phyloP scores from a whole-genome alignment of 2,329 filamentous ascomycete genomes.

The Knufia fluminis region DNA sequence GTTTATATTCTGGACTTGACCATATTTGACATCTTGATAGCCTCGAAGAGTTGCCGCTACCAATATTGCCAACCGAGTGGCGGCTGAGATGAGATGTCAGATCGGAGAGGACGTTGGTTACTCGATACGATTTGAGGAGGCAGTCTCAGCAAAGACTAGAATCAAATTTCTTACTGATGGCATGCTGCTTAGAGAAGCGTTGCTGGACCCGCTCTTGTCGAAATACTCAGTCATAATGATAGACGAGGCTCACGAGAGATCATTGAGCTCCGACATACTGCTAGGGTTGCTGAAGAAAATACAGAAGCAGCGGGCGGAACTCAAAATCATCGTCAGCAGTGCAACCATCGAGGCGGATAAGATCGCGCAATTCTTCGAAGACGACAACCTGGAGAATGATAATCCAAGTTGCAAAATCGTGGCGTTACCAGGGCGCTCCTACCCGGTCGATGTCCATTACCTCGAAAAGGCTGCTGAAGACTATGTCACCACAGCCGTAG shows the following conservation, averaged over 20 bases:
- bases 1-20: background rate
- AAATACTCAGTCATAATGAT: conserved; percentile 55
- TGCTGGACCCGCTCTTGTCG: conserved; percentile 83
- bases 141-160: conserved; percentile 71
- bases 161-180: conserved; percentile 97
- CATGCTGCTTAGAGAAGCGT: conserved; percentile 77
- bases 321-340: conserved; percentile 85
- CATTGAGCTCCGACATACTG: conserved; percentile 82
- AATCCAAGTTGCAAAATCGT: conserved; percentile 54
- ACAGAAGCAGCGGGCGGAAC: conserved; percentile 63
- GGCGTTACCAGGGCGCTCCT: conserved; percentile 76
- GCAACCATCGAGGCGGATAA: conserved; percentile 85
- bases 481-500: conserved; percentile 74
- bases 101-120: conserved; percentile 88
- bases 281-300: conserved; percentile 90
- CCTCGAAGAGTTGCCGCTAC: conserved; percentile 84
- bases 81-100: conserved; percentile 77
- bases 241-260: conserved; percentile 77
- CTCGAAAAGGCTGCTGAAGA: conserved; percentile 69
- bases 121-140: conserved; percentile 84
- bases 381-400: conserved; percentile 26
- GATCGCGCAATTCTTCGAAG: conserved; percentile 69
- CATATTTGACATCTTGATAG: conserved; percentile 37
- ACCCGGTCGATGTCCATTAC: conserved; percentile 80
- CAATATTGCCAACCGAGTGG: conserved; percentile 77